Percentiles rank a stretch among this genome's conserved stretches.
phyloP scores from a whole-genome alignment of 345 rosid genomes.

The Streptanthus diversifolius region DNA sequence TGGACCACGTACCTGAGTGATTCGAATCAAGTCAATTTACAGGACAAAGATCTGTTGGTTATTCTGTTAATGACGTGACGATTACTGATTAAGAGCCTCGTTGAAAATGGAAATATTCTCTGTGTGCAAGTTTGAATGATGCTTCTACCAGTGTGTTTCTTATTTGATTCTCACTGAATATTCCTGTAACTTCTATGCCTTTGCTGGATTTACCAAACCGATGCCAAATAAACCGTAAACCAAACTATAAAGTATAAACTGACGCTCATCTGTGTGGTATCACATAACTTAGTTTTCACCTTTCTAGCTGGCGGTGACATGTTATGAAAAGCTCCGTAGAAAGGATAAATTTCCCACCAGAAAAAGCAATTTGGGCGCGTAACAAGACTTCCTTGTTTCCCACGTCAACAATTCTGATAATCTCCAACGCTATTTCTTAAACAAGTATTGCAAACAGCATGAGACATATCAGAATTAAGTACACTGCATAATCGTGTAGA shows the following conservation, averaged over 20 bases:
- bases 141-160: neutral
- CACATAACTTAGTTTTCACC: too few relatives aligned
- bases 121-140: neutral
- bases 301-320: neutral
- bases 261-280: too few relatives aligned
- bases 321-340: conserved; percentile 10
- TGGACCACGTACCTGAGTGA: neutral
- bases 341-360: conserved; percentile 24
- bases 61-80: neutral
- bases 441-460: conserved; percentile 19
- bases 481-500: conserved; percentile 30
- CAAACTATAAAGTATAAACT: too few relatives aligned
- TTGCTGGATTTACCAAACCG: too few relatives aligned
- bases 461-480: conserved; percentile 33
- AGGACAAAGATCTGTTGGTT: neutral
- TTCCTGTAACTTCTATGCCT: neutral
- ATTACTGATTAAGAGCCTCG: neutral
- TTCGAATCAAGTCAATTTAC: neutral
- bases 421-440: neutral
- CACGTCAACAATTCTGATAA: conserved; percentile 22
- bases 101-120: neutral
- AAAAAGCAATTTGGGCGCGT: conserved; percentile 32
- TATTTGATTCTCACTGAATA: neutral
- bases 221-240: too few relatives aligned
- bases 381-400: too few relatives aligned